Conservation (phyloP, 148 eudicot genomes). For the Amaranthus hypochondriacus region DNA sequence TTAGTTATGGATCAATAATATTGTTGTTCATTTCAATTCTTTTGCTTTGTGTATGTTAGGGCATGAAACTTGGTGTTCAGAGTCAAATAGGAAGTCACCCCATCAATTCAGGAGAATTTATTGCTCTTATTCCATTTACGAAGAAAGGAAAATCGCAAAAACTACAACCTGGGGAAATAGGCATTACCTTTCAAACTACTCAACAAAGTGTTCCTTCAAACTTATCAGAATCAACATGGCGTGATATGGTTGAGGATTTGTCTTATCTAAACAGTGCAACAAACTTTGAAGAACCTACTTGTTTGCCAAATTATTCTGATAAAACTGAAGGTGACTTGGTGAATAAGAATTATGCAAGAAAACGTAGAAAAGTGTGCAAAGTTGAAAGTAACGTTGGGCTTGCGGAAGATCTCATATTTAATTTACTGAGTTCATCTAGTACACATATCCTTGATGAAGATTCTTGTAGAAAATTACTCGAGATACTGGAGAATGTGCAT, state of each 20-base stretch:
- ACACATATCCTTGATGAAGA: conserved; percentile 35
- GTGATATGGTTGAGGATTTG: conserved; percentile 65
- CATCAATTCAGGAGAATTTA: conserved; percentile 44
- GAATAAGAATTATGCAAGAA: conserved; percentile 22
- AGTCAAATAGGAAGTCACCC: conserved; percentile 42
- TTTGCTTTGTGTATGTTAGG: conserved; percentile 30
- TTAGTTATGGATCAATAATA: background rate
- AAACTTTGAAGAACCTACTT: conserved; percentile 18
- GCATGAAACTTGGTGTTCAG: conserved; percentile 44
- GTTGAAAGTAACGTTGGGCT: conserved; percentile 26
- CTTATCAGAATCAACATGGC: conserved; percentile 54
- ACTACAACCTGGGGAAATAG: conserved; percentile 29
- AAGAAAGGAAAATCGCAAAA: conserved; percentile 45
- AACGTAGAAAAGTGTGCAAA: conserved; percentile 32
- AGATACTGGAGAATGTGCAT: conserved; percentile 48
- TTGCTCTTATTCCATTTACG: conserved; percentile 65
- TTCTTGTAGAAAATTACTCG: conserved; percentile 30
- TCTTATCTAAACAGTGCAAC: conserved; percentile 34
- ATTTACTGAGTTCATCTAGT: conserved; percentile 33
- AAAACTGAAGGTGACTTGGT: conserved; percentile 11
- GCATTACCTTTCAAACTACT: conserved; percentile 17
- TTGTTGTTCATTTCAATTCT: conserved; percentile 3
- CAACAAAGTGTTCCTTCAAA: conserved; percentile 28
- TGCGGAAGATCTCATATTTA: conserved; percentile 32
- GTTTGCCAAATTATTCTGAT: conserved; percentile 13